Evolutionary conservation across 2,329 filamentous ascomycete genomes (phyloP), one percentile per base, ranked within the genome.

Genomic region (Fusarium transvaalense): DNA sequence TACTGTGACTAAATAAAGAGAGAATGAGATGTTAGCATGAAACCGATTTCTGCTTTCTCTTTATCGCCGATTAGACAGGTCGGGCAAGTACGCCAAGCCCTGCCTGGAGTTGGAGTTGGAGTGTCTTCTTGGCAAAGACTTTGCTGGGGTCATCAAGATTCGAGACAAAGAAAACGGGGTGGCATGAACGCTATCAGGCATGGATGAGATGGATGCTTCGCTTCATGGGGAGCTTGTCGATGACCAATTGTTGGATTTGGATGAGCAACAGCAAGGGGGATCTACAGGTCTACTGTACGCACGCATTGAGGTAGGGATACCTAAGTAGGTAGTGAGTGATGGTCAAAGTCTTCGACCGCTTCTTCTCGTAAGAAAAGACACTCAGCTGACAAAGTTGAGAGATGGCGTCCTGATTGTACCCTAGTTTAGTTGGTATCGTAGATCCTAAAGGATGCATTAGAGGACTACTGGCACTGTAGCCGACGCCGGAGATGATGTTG

Each of bases 241-340:
- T 21, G 62, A n/a, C 62, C 63, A 55, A 56, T 62, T 61, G 45
- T 37, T 58, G 23, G 21, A 17, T 51, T 38, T 21, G 27, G 19
- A 58, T 37, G 52, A 31, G 21, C 38, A 45, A 58, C 29, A 21
- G 34, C 19, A 27, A 43, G 46, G 45, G 56, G 39, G 55, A 62
- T 66, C 66, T 69, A 66, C 61, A 63, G 43, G 61, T 41, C 23
- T 51, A 51, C 23, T 51, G 25, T 51, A 51, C 34, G 34, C 50
- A 46, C 23, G 38, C 43, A 45, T 52, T 45, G 47, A 58, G 61
- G 29, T 29, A 29, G 37, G 46, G 61, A 34, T 41, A 62, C 29
- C 31, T 41, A 25, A 25, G 23, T 25, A 25, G 19, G 35, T 52
- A 35, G 46, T 12, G 42, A 39, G 32, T 29, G 48, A 29, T 47